These are phyloP conservation scores for Stellera chamaejasme DNA, from an alignment of 345 rosid species.

Conservation along the genomic window DNA sequence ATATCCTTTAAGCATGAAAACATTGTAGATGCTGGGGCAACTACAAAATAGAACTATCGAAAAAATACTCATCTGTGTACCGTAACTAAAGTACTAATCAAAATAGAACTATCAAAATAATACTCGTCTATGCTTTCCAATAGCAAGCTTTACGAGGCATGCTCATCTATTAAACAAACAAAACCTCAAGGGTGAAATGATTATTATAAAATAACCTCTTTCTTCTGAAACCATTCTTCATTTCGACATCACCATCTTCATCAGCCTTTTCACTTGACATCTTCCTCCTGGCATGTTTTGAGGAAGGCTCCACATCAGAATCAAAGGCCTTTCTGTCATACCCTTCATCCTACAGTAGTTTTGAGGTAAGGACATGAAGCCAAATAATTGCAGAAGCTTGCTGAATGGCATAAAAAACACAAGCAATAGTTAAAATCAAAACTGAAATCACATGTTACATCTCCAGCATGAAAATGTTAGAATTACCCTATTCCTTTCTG, in stretches of 20 bases:
- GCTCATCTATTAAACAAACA: background rate
- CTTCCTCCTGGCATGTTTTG: constrained; percentile 27
- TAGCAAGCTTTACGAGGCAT: background rate
- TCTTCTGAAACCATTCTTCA: constrained; percentile 47
- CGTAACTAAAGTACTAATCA: background rate
- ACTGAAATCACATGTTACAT: constrained; percentile 30
- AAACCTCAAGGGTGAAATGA: background rate
- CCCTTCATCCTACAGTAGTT: constrained; percentile 97
- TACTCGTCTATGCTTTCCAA: background rate
- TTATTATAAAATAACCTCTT: constrained; percentile 32
- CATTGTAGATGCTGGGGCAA: constrained; percentile 28
- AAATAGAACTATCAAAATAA: background rate
- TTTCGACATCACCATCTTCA: constrained; percentile 39
- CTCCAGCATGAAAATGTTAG: constrained; percentile 61
- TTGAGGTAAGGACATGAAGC: constrained; percentile 99
- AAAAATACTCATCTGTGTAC: background rate
- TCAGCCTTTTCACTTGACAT: constrained; percentile 30
- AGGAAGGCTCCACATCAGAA: constrained; percentile 31
- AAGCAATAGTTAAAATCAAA: constrained; percentile 57
- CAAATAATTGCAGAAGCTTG: constrained; percentile 99
- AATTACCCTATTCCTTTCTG: constrained; percentile 66
- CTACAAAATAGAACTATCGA: constrained; percentile 19
- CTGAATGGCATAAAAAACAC: constrained; percentile 85
- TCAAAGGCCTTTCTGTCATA: constrained; percentile 36
- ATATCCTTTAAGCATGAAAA: no score